Percentiles rank a stretch among this genome's conserved stretches.
Evolutionary conservation across 768 basidiomycete genomes (phyloP).

Genomic region (Podaxis carcinomalis): DNA sequence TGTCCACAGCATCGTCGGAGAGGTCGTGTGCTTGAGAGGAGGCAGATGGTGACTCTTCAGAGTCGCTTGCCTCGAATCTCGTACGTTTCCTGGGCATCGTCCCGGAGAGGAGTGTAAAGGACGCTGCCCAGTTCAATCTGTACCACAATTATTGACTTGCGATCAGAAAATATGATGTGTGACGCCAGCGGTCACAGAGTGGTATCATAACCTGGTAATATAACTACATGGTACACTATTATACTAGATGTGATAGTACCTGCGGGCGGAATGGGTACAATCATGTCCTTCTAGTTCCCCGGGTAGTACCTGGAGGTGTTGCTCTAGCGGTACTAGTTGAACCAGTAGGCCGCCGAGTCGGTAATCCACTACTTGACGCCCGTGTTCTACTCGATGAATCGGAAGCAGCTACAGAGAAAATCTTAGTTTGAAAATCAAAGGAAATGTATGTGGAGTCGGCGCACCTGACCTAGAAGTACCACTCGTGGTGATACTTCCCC

Average conservation of each 20-base stretch:
- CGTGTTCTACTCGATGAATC: background rate
- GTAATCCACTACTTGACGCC: background rate
- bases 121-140: background rate
- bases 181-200: conserved; percentile 4
- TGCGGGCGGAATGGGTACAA: background rate
- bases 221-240: background rate
- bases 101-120: background rate
- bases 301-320: background rate
- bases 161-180: conserved; percentile 4
- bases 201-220: background rate
- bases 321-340: background rate
- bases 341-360: conserved; percentile 1
- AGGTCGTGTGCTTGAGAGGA: background rate
- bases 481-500: conserved; percentile 3
- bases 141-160: background rate
- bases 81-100: conserved; percentile 14
- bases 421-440: background rate
- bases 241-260: background rate
- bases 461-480: background rate
- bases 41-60: conserved; percentile 6
- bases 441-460: background rate
- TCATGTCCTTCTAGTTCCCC: conserved; percentile 2
- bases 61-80: conserved; percentile 8
- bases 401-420: background rate
- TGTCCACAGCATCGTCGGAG: conserved; percentile 43